A percentile compares a stretch with the other conserved stretches of the same genome.
These are phyloP conservation scores for Populus tremula DNA, from an alignment of 345 rosid species.

Conservation along the genomic window DNA sequence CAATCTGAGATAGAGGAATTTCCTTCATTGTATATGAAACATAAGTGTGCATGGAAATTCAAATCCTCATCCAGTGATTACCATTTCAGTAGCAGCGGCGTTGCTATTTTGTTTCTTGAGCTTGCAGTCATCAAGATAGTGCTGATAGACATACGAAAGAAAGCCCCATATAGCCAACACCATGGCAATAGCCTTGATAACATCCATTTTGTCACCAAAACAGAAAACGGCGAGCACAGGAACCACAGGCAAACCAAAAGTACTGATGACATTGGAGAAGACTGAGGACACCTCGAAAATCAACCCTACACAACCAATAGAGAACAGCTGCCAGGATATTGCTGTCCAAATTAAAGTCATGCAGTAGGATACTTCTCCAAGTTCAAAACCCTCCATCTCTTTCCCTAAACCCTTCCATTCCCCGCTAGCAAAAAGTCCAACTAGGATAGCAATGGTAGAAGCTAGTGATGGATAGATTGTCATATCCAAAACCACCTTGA, in stretches of 20 bases:
- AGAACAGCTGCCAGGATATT: conserved; percentile 18
- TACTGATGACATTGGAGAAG: conserved; percentile 23
- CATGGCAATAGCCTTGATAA: conserved; percentile 11
- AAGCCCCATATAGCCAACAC: conserved; percentile 22
- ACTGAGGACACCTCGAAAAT: conserved; percentile 24
- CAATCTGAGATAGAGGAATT: too few species aligned
- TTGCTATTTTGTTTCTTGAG: neutral
- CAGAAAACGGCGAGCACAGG: conserved; percentile 21
- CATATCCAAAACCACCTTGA: conserved; percentile 36
- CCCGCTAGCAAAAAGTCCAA: conserved; percentile 24
- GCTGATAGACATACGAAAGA: conserved; percentile 21
- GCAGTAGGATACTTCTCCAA: conserved; percentile 14
- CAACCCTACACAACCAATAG: conserved; percentile 16
- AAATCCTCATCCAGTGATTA: neutral
- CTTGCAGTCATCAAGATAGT: conserved; percentile 6
- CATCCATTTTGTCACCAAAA: conserved; percentile 22
- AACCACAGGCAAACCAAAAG: conserved; percentile 10
- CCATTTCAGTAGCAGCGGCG: neutral
- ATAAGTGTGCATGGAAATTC: neutral
- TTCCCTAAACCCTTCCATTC: conserved; percentile 16
- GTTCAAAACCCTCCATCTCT: conserved; percentile 16
- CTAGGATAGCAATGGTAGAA: neutral
- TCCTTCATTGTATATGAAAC: too few species aligned
- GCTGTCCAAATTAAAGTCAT: conserved; percentile 26
- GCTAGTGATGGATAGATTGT: conserved; percentile 16